A percentile compares a stretch with the other conserved stretches of the same genome.
Conservation (phyloP, 2,329 filamentous ascomycete genomes). For the Diplocarpon mali region DNA sequence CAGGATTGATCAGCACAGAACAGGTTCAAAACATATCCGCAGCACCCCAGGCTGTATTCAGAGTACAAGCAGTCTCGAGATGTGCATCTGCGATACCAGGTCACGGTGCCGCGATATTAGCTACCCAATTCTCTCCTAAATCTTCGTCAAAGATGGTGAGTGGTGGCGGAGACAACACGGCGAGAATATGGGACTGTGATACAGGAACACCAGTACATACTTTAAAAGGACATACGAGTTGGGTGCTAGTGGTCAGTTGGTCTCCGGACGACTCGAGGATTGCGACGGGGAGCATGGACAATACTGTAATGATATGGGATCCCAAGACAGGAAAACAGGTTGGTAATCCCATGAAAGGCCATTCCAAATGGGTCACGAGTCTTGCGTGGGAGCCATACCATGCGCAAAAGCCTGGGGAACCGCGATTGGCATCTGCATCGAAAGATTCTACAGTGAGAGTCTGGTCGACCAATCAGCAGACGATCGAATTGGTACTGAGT, state of each 20-base stretch:
- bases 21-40: conserved; percentile 39
- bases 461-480: conserved; percentile 71
- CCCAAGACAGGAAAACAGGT: conserved; percentile 66
- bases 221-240: conserved; percentile 75
- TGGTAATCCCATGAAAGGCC: conserved; percentile 64
- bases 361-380: conserved; percentile 80
- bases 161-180: conserved; percentile 83
- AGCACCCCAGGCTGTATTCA: conserved; percentile 83
- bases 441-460: conserved; percentile 84
- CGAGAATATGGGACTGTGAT: conserved; percentile 88
- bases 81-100: conserved; percentile 82
- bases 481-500: conserved; percentile 70
- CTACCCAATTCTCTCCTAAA: conserved; percentile 73
- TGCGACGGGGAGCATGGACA: conserved; percentile 89
- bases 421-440: conserved; percentile 73
- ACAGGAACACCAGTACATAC: conserved; percentile 84
- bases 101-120: conserved; percentile 83
- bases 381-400: conserved; percentile 93
- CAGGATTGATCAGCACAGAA: conserved; percentile 27
- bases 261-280: conserved; percentile 72
- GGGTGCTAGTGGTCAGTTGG: conserved; percentile 83
- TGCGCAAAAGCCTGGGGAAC: conserved; percentile 59
- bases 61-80: conserved; percentile 81
- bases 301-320: conserved; percentile 83
- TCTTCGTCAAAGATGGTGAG: conserved; percentile 71